phyloP scores from a whole-genome alignment of 2,329 filamentous ascomycete genomes.

The Phaeosphaeria sp. region DNA sequence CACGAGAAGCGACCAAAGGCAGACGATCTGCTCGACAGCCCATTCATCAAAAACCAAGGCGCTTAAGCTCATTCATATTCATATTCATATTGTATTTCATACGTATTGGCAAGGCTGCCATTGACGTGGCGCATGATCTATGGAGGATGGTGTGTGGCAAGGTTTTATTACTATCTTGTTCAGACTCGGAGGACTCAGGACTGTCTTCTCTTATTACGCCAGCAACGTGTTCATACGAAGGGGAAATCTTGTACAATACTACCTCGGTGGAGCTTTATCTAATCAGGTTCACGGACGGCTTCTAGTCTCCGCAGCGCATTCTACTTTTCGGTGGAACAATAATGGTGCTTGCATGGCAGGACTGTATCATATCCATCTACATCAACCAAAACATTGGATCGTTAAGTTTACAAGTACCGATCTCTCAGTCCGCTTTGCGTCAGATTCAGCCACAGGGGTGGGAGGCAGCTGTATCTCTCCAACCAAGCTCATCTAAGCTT shows the following conservation, averaged over 20 bases:
- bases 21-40: constrained; percentile 84
- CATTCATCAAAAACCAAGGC: constrained; percentile 76
- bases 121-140: constrained; percentile 4
- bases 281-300: constrained; percentile 1
- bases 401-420: not conserved
- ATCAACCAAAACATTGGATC: not conserved
- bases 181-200: not conserved
- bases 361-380: constrained; percentile 5
- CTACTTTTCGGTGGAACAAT: not conserved
- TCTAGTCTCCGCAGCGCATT: not conserved
- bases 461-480: no score
- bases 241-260: constrained; percentile 18
- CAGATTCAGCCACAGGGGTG: no score
- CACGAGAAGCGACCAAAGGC: constrained; percentile 91
- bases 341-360: constrained; percentile 3
- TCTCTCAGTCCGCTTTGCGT: no score
- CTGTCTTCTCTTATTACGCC: constrained; percentile 12
- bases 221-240: constrained; percentile 19
- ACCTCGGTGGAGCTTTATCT: constrained; percentile 1
- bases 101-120: not conserved
- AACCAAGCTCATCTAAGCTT: not conserved
- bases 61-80: constrained; percentile 23
- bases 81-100: not conserved
- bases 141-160: not conserved
- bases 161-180: not conserved